Percentiles rank a stretch among this genome's conserved stretches.
Evolutionary conservation across 1,284 basidiomycete species (phyloP).

Genomic region (Phylloporus sp.): DNA sequence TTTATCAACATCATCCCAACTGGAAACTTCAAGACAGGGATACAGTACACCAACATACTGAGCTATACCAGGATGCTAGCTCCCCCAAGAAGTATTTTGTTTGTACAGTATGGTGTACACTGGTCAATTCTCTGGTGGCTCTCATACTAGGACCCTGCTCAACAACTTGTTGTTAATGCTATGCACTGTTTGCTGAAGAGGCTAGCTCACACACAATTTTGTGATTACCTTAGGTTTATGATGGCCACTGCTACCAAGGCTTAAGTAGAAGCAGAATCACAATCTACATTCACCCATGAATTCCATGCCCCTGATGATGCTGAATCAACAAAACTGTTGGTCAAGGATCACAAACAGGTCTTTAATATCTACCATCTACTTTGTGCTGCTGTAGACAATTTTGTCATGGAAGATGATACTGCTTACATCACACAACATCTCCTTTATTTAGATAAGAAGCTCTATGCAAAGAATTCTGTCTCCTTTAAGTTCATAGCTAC

Average conservation of each 20-base stretch:
- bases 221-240: not conserved
- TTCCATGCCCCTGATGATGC: not conserved
- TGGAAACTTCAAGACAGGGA: slow-evolving; percentile 31
- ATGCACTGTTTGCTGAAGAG: slow-evolving; percentile 1
- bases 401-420: not conserved
- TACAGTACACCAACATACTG: slow-evolving; percentile 25
- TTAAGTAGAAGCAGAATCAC: not conserved
- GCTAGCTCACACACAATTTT: not conserved
- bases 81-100: not conserved
- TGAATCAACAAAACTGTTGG: not conserved
- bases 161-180: not conserved
- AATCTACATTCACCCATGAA: not conserved
- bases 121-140: slow-evolving; percentile 4
- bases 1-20: too few relatives aligned
- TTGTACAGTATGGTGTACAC: not conserved
- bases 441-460: not conserved
- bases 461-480: not conserved
- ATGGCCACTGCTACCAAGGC: not conserved
- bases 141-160: slow-evolving; percentile 2
- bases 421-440: not conserved
- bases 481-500: not conserved
- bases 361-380: not conserved
- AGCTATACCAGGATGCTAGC: slow-evolving; percentile 28
- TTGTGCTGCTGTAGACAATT: not conserved
- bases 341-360: not conserved